Base-by-base conservation (phyloP, 306 rosid species). In the Astragalus membranaceus region DNA sequence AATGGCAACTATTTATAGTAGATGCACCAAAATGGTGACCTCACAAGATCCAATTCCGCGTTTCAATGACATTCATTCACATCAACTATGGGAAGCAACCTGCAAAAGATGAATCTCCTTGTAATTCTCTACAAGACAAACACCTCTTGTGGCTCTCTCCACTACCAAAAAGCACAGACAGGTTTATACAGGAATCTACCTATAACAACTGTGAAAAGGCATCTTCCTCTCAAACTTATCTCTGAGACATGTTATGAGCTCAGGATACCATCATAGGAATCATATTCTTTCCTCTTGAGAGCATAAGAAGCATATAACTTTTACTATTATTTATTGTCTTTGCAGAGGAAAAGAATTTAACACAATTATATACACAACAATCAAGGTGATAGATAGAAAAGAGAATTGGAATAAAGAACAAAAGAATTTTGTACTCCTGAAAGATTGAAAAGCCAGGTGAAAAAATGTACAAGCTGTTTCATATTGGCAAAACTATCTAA, bases 181-280 rank as follows among this genome's bases (percentile, higher is more conserved):
- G 51, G 79, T 48, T 73, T 69, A 33, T 64, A 15, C 61, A 37
- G 73, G 87, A 72, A 82, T 73, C 84, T 54, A 60, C 77, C 75
- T 37, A 64, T 64, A 70, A 49, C 30, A 47, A 11, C 58, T 64
- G 61, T 79, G 80, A 75, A 85, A 85, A 85, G 78, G 83, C 79
- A 88, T 83, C 75, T 75, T 52, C 58, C 39, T 36, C 20, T 62
- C 57, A n/a, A 48, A 43, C 75, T 16, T 48, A 66, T 13, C 64
- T 26, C 37, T 32, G 50, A 66, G 56, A 11, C 30, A 26, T 26
- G 30, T 26, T 26, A 26, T 26, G 30, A 26, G 30, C 30, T 26
- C 30, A 26, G 3, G 30, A 26, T 26, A 26, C 4, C 30, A 26
- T 26, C 30, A 50, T 33, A 10, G 32, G 13, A n/a, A 67, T 46